Evolutionary conservation across 768 basidiomycete species (phyloP), one percentile per base, ranked within the genome.

Genomic region (Sistotremastrum suecicum): DNA sequence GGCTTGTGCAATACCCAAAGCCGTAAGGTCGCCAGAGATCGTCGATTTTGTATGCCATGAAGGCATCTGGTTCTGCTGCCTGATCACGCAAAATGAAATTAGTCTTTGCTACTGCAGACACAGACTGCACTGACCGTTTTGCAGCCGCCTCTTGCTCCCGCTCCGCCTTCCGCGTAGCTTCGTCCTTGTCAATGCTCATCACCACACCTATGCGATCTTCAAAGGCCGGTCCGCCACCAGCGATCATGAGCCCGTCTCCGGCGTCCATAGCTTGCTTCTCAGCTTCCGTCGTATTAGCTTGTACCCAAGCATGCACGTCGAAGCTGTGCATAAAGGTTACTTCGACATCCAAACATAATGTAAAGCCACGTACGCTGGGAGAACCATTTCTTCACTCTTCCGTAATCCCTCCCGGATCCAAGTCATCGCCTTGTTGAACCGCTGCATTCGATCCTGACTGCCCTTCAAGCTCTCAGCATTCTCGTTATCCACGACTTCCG

Each of bases 1-100:
- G 41, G 54, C 56, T 8, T 58, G 56, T 44, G 38, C 45, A 47
- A 85, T 72, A 12, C 90, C 89, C 37, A 92, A 69, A 20, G 87
- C 83, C 1, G 94, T 95, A 49, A 90, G 66, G 53, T 92, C 84
- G 6, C 91, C 90, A 3, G 89, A 81, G 50, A 99, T 89, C 3
- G 95, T 99, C 58, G 89, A 92, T 63, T 88, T 85, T 53, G 91
- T 72, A 66, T 95, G 88, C 95, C 95, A 99, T 8, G 83, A 70
- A 1, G 95, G 95, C 39, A 99, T 67, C 0, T 80, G 76, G 58
- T 98, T 97, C 66, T 98, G 91, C 58, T 82, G 76, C 48, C 67
- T 66, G 49, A 31, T 20, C 20, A 20, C 20, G 6, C 32, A 30
- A 40, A n/a, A 43, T 29, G 32, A 41, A 6, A 49, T 43, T 3